Percentiles rank a stretch among this genome's conserved stretches.
Evolutionary conservation across 2,329 filamentous ascomycete genomes (phyloP).

Genomic region (Colletotrichum sp.): DNA sequence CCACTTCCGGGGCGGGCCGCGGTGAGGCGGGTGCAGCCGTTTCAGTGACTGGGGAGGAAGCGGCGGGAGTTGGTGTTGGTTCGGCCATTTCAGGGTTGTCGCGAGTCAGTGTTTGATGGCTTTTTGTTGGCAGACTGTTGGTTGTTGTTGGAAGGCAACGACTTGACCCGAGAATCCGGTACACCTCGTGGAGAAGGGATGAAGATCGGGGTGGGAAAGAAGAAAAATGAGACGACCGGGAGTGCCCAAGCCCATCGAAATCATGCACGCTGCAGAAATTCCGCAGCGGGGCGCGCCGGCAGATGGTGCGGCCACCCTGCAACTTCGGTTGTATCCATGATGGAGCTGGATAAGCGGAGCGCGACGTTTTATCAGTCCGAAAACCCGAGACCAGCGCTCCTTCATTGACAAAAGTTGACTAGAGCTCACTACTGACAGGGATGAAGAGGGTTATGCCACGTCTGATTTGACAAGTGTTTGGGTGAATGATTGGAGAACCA

Average conservation of each 20-base stretch:
- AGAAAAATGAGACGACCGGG: neutral
- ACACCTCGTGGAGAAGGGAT: neutral
- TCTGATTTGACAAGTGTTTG: neutral
- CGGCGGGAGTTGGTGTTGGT: neutral
- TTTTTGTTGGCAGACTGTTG: neutral
- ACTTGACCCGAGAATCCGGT: neutral
- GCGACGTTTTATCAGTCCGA: neutral
- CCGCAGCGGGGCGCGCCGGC: neutral
- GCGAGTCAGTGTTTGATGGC: neutral
- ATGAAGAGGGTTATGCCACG: neutral
- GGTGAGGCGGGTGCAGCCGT: neutral
- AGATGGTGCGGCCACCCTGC: neutral
- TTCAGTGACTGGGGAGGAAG: neutral
- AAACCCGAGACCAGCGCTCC: neutral
- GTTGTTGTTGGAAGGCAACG: neutral
- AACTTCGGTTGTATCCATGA: neutral
- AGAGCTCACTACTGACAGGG: neutral
- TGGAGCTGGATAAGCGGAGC: neutral
- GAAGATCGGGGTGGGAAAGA: neutral
- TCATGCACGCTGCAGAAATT: neutral
- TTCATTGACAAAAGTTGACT: neutral
- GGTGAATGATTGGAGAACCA: neutral
- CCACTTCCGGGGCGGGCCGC: neutral
- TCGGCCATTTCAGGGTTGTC: neutral
- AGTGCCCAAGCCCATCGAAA: neutral